Base-by-base conservation (phyloP, 2,329 filamentous ascomycete genomes). In the Tetracladium maxilliforme region DNA sequence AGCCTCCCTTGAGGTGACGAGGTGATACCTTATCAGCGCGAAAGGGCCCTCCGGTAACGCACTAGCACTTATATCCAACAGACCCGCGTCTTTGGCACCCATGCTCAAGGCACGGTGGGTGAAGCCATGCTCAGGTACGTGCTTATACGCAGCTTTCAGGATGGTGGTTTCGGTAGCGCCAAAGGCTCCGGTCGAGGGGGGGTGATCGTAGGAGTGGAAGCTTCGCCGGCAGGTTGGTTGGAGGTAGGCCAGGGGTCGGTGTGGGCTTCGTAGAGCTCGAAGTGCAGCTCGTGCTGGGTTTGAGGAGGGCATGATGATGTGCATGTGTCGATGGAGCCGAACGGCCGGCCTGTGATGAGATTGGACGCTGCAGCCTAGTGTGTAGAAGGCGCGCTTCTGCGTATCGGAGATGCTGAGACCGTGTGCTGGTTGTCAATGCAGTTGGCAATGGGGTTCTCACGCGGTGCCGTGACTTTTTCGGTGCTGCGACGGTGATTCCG, bases 51-150 rank as follows among this genome's bases (percentile, higher is more conserved):
- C 64, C 2, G 82, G 73, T 28, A 98, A 71, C 12, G 94, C 58
- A 42, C 83, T 86, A 7, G 80, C 71, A 30, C 81, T 86, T 30
- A 87, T 83, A 44, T 90, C 81, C 26, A 83, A 71, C 47, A 87
- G 93, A 22, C 86, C 84, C 11, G 75, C 72, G 42, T 93, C 83
- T 41, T 72, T 72, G 32, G 82, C 82, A 32, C 87, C 90, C 13
- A 79, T 65, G 21, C 69, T 66, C 7, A 98, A 63, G 1, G 86
- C 61, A 12, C 68, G 61, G 24, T 62, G 55, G 0, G 82, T 81
- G 61, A 95, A 98, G 45, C 90, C 90, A 47, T 83, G 67, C 25
- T 64, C 49, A 11, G 84, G 83, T 7, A 95, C 72, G 47, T 92
- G 79, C 16, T 54, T 47, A 39, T 90, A 70, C 11, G 86, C 78